These are phyloP conservation scores for Cardiospermum halicacabum DNA, from an alignment of 345 rosid genomes.

Conservation along the genomic window DNA sequence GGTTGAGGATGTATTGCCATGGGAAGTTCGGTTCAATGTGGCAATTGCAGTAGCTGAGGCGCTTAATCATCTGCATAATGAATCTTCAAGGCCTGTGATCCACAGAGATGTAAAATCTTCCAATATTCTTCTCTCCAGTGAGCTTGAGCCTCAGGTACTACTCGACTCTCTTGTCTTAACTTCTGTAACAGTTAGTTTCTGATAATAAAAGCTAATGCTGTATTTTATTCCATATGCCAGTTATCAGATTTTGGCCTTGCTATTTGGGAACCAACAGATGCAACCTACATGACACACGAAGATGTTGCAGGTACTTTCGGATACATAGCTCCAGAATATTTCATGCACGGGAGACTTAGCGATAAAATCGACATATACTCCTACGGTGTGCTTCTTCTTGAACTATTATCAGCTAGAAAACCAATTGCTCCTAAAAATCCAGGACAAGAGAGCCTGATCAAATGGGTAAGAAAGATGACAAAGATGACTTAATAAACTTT, in stretches of 20 bases:
- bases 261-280: constrained; percentile 38
- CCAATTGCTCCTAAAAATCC: constrained; percentile 25
- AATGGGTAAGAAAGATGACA: constrained; percentile 50
- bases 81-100: constrained; percentile 36
- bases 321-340: constrained; percentile 55
- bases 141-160: constrained; percentile 40
- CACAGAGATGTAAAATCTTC: constrained; percentile 58
- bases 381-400: constrained; percentile 51
- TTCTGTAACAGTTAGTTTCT: neutral
- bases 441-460: constrained; percentile 36
- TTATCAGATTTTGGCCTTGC: constrained; percentile 56
- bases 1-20: constrained; percentile 24
- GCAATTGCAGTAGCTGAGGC: constrained; percentile 42
- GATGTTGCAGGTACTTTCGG: constrained; percentile 54
- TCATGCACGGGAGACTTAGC: constrained; percentile 48
- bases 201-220: neutral
- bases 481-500: too few relatives aligned
- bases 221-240: constrained; percentile 17
- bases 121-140: constrained; percentile 48
- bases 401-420: constrained; percentile 44
- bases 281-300: constrained; percentile 19
- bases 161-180: neutral
- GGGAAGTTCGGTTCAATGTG: constrained; percentile 34
- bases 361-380: constrained; percentile 47
- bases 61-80: constrained; percentile 37